These are phyloP conservation scores for Monotropa hypopitys DNA, from an alignment of 179 eudicot genomes.

Conservation along the genomic window DNA sequence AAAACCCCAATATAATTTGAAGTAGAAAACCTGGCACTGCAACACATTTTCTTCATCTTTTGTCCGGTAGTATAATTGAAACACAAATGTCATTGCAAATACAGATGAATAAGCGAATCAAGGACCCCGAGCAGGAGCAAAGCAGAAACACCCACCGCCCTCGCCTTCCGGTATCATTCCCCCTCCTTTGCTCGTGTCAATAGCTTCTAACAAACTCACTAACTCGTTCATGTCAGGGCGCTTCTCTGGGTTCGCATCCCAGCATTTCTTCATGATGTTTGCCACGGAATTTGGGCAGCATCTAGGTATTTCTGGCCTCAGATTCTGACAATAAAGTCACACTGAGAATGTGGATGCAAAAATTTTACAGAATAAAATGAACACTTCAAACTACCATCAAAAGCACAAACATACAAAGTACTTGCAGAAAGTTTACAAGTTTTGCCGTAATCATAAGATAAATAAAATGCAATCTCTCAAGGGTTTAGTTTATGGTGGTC, in stretches of 20 bases:
- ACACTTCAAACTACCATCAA: not conserved
- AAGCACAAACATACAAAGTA: not conserved
- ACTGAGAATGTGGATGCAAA: not conserved
- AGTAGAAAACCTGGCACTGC: not conserved
- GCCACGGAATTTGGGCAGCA: constrained; percentile 60
- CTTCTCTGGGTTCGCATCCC: constrained; percentile 55
- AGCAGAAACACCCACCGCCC: constrained; percentile 46
- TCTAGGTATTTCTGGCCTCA: constrained; percentile 57
- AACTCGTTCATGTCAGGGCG: constrained; percentile 68
- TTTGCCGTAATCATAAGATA: not conserved
- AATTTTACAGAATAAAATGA: not conserved
- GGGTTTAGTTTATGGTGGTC: too few species aligned
- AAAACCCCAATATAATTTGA: not conserved
- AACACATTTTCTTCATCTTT: not conserved
- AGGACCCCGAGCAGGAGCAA: constrained; percentile 49
- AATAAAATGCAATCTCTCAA: not conserved
- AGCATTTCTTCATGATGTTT: constrained; percentile 54
- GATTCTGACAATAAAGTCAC: constrained; percentile 20
- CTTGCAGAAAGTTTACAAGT: too few species aligned
- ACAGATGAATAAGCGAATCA: constrained; percentile 11
- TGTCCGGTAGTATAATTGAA: not conserved
- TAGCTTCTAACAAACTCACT: constrained; percentile 51
- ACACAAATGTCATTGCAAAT: too few species aligned
- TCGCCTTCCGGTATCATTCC: constrained; percentile 73
- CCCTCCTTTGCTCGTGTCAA: constrained; percentile 71